A percentile compares a stretch with the other conserved stretches of the same genome.
Evolutionary conservation across 2,329 filamentous ascomycete species (phyloP).

Genomic region (Venturia asperata): DNA sequence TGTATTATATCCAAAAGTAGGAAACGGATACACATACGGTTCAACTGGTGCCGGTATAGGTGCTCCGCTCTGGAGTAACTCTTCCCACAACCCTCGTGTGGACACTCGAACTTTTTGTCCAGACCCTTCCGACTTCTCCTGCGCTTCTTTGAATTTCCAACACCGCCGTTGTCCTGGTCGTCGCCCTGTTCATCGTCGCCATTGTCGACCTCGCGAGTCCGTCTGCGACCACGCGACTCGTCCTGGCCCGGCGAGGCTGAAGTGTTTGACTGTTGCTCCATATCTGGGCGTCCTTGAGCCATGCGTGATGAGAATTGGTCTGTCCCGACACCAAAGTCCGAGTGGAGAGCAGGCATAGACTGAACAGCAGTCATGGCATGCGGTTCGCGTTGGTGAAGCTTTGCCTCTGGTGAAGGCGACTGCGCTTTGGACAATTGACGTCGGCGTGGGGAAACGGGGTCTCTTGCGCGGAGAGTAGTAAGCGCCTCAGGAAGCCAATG

Average conservation of each 20-base stretch:
- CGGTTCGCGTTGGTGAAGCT: constrained; percentile 10
- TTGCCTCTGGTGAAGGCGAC: background rate
- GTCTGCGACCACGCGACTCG: constrained; percentile 33
- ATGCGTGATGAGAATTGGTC: constrained; percentile 14
- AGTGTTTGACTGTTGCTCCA: constrained; percentile 12
- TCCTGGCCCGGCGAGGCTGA: constrained; percentile 22
- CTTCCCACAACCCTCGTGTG: constrained; percentile 82
- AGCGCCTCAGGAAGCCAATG: constrained; percentile 1
- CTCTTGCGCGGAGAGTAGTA: background rate
- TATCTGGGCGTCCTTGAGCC: constrained; percentile 14
- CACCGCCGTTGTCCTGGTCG: constrained; percentile 23
- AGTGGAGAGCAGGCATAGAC: constrained; percentile 15
- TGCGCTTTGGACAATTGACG: constrained; percentile 1
- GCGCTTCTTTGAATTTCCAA: constrained; percentile 45
- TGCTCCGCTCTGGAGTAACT: constrained; percentile 95
- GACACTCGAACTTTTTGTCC: constrained; percentile 66
- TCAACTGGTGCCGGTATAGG: constrained; percentile 91
- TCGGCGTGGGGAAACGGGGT: constrained; percentile 3
- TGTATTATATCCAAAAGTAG: constrained; percentile 15
- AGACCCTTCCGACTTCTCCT: constrained; percentile 68
- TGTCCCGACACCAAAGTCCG: constrained; percentile 15
- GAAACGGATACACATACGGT: constrained; percentile 54
- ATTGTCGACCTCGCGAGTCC: constrained; percentile 31
- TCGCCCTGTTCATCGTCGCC: constrained; percentile 27
- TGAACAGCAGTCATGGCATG: constrained; percentile 19